Percentiles rank a stretch among this genome's conserved stretches.
Conservation (phyloP, 495 filamentous ascomycete species). For the Aspergillus bridgeri region DNA sequence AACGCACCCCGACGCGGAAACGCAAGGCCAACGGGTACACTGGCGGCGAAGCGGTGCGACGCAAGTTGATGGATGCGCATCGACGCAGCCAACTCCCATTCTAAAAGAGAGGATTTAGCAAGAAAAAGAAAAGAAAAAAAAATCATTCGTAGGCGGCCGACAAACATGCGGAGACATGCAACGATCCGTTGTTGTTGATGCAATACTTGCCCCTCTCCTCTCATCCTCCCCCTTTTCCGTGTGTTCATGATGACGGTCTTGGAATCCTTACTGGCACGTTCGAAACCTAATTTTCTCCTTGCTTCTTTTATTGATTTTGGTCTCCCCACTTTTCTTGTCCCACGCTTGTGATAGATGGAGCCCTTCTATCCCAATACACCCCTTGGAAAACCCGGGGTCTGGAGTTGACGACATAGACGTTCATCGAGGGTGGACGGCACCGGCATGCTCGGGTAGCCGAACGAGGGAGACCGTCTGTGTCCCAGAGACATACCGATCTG, state of each 20-base stretch:
- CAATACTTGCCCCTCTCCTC: background rate
- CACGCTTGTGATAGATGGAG: background rate
- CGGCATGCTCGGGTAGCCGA: background rate
- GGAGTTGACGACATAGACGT: background rate
- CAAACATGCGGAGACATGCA: background rate
- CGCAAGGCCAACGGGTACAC: conserved; percentile 38
- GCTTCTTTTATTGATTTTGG: background rate
- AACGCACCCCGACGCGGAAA: conserved; percentile 42
- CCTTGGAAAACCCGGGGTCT: background rate
- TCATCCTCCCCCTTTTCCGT: background rate
- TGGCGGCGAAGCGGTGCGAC: conserved; percentile 44
- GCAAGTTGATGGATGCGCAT: conserved; percentile 47
- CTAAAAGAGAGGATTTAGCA: conserved; percentile 9
- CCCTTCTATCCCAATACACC: background rate
- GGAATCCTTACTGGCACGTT: background rate
- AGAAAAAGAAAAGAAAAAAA: conserved; percentile 1
- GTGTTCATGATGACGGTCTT: background rate
- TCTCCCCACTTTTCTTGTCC: background rate
- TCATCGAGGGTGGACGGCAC: background rate
- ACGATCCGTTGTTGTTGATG: background rate
- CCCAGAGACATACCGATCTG: background rate
- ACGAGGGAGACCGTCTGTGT: background rate
- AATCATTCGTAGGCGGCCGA: conserved; percentile 7
- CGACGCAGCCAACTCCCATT: conserved; percentile 41
- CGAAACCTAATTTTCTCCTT: background rate